Conservation (phyloP, 768 basidiomycete genomes). For the Hebeloma cylindrosporum region DNA sequence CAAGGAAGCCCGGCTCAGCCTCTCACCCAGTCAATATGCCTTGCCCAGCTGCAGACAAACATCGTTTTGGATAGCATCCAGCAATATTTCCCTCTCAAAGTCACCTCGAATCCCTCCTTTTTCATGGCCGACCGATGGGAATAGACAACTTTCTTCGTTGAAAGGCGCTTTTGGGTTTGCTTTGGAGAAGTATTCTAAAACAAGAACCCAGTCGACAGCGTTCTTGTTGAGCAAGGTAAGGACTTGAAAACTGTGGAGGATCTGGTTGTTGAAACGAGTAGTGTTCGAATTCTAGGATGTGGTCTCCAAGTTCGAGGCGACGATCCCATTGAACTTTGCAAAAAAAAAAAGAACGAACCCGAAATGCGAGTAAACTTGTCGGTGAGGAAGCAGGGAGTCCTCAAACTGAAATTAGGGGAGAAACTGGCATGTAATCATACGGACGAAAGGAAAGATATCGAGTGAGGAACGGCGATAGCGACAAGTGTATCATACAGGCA, state of each 20-base stretch:
- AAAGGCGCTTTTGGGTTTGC: too few species aligned
- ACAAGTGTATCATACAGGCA: slow-evolving; percentile 21
- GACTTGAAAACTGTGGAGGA: slow-evolving; percentile 75
- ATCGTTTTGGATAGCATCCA: slow-evolving; percentile 68
- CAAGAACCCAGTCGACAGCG: slow-evolving; percentile 85
- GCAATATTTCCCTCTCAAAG: slow-evolving; percentile 49
- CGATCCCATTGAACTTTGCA: slow-evolving; percentile 69
- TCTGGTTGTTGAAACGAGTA: slow-evolving; percentile 90
- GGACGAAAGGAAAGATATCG: slow-evolving; percentile 1
- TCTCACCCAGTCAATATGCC: too few species aligned
- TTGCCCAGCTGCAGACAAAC: slow-evolving; percentile 90
- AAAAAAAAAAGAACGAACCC: slow-evolving; percentile 70
- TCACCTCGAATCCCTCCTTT: slow-evolving; percentile 36
- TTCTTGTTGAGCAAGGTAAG: slow-evolving; percentile 79
- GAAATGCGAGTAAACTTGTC: too few species aligned
- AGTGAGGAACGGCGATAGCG: background rate
- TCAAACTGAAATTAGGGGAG: too few species aligned
- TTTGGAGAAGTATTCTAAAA: slow-evolving; percentile 84
- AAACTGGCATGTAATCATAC: background rate
- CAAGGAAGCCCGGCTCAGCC: too few species aligned
- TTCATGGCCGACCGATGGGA: slow-evolving; percentile 68
- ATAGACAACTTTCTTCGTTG: too few species aligned
- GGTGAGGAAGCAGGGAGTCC: too few species aligned
- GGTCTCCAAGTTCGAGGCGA: slow-evolving; percentile 84
- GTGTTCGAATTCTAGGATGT: slow-evolving; percentile 91